Percentiles rank a stretch among this genome's conserved stretches.
Evolutionary conservation across 768 basidiomycete genomes (phyloP).

Genomic region (Boletellus emodensis): DNA sequence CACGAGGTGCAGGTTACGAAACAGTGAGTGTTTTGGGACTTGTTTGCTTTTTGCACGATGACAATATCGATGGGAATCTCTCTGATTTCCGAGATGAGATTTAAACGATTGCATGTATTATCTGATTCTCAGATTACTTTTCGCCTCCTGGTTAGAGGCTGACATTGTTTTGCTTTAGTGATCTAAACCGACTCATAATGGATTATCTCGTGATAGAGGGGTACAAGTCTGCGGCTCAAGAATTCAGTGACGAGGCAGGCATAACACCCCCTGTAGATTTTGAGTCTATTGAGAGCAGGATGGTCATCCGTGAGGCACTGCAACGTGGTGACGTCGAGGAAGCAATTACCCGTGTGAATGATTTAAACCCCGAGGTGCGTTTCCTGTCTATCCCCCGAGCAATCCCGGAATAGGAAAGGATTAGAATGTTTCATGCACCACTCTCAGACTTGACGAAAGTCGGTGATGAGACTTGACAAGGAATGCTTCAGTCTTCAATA

Average conservation of each 20-base stretch:
- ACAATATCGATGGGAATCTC: constrained; percentile 97
- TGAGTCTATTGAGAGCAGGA: constrained; percentile 88
- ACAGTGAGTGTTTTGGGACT: constrained; percentile 59
- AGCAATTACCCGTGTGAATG: constrained; percentile 93
- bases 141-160: constrained; percentile 11
- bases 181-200: constrained; percentile 91
- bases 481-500: constrained; percentile 97
- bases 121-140: constrained; percentile 53
- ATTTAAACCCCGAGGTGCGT: constrained; percentile 94
- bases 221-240: constrained; percentile 92
- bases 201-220: constrained; percentile 98
- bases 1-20: constrained; percentile 82
- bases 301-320: constrained; percentile 91
- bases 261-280: constrained; percentile 77
- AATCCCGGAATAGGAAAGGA: constrained; percentile 46
- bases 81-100: constrained; percentile 77
- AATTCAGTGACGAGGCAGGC: constrained; percentile 87
- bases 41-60: constrained; percentile 43
- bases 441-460: constrained; percentile 75
- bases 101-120: constrained; percentile 79
- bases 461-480: constrained; percentile 77
- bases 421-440: constrained; percentile 98
- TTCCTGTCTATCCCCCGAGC: constrained; percentile 4
- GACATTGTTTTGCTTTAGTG: constrained; percentile 48
- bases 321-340: constrained; percentile 94